Evolutionary conservation across 352 stramenopile species (phyloP).

Genomic region (Phytophthora meadii): DNA sequence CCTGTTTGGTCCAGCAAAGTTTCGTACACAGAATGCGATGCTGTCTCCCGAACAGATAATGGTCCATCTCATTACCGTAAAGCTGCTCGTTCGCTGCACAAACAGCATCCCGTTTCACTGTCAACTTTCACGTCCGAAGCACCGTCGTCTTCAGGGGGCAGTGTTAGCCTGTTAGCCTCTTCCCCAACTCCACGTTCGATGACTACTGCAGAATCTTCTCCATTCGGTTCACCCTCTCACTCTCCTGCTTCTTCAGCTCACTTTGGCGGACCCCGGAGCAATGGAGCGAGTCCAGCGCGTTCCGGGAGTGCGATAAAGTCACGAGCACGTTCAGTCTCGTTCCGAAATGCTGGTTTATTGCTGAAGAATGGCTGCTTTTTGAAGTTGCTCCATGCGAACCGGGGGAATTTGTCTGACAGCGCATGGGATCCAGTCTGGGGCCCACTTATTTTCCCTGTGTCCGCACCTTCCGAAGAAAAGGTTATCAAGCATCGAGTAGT

Average conservation of each 20-base stretch:
- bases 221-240: conserved; percentile 26
- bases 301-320: conserved; percentile 38
- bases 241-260: conserved; percentile 23
- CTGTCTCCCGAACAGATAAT: conserved; percentile 35
- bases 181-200: conserved; percentile 17
- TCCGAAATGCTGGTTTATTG: conserved; percentile 61
- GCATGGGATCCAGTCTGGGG: conserved; percentile 42
- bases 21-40: conserved; percentile 64
- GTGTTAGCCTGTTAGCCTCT: conserved; percentile 7
- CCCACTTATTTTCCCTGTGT: conserved; percentile 40
- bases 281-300: conserved; percentile 4
- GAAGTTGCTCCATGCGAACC: conserved; percentile 30
- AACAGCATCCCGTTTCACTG: conserved; percentile 50
- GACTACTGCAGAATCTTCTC: conserved; percentile 12
- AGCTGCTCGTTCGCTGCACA: conserved; percentile 55
- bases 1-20: conserved; percentile 72
- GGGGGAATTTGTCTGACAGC: conserved; percentile 11
- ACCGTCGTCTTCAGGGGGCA: conserved; percentile 6
- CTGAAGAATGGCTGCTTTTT: conserved; percentile 59
- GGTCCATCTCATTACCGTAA: conserved; percentile 35
- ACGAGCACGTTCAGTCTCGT: conserved; percentile 47
- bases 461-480: neutral
- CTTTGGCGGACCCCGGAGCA: conserved; percentile 12
- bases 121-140: conserved; percentile 44
- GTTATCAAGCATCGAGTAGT: conserved; percentile 32